Evolutionary conservation across 2,329 filamentous ascomycete species (phyloP).

Genomic region (Scleromitrula shiraiana): DNA sequence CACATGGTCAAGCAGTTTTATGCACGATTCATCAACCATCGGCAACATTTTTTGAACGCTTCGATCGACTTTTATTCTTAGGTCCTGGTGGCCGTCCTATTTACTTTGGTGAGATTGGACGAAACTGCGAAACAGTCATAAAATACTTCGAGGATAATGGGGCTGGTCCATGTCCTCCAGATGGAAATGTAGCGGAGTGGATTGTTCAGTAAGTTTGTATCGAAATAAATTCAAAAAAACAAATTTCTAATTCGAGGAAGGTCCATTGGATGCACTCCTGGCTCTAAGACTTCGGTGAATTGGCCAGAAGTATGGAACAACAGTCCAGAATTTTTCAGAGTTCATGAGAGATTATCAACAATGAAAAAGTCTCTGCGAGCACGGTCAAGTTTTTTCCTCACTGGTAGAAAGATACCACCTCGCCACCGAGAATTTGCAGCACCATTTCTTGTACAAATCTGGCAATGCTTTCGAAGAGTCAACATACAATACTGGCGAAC

Average conservation of each 20-base stretch:
- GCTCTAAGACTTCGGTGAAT: slow-evolving; percentile 51
- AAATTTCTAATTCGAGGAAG: background rate
- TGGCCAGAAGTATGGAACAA: slow-evolving; percentile 55
- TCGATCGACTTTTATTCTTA: slow-evolving; percentile 71
- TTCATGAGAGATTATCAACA: slow-evolving; percentile 40
- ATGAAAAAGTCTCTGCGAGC: slow-evolving; percentile 33
- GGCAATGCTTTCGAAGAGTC: slow-evolving; percentile 45
- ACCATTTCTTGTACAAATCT: slow-evolving; percentile 45
- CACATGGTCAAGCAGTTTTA: slow-evolving; percentile 80
- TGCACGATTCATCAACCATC: slow-evolving; percentile 95
- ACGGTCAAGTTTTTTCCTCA: slow-evolving; percentile 21
- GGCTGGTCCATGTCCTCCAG: slow-evolving; percentile 52
- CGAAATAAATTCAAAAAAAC: background rate
- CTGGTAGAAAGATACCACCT: slow-evolving; percentile 35
- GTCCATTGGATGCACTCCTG: slow-evolving; percentile 49
- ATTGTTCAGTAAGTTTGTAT: slow-evolving; percentile 44
- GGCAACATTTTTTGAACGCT: slow-evolving; percentile 85
- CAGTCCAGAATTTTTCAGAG: slow-evolving; percentile 38
- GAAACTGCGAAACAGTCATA: slow-evolving; percentile 58
- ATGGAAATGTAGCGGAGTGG: slow-evolving; percentile 78
- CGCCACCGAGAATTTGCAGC: slow-evolving; percentile 54
- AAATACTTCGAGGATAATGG: slow-evolving; percentile 69
- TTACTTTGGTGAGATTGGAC: slow-evolving; percentile 73
- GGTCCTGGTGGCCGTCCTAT: slow-evolving; percentile 67
- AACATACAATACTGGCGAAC: slow-evolving; percentile 59